These are phyloP conservation scores for Fraxinus dipetala DNA, from an alignment of 305 asterid genomes.

Conservation along the genomic window DNA sequence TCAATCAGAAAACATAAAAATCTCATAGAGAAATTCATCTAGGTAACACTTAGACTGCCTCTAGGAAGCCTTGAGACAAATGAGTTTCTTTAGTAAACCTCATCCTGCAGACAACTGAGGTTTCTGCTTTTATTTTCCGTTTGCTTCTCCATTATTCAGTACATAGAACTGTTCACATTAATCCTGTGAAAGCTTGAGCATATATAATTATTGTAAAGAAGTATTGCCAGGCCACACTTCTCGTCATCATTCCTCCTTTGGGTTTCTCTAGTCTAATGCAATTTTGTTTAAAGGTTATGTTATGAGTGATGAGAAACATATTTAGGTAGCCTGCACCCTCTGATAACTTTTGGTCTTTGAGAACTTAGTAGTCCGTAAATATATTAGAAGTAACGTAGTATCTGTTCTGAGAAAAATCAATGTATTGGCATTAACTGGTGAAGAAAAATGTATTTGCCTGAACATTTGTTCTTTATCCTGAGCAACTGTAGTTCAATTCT, in stretches of 20 bases:
- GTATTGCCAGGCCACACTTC: neutral
- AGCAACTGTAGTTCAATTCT: neutral
- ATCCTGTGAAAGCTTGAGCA: slow-evolving; percentile 5
- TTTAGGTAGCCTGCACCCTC: neutral
- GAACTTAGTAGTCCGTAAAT: slow-evolving; percentile 1
- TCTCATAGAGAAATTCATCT: neutral
- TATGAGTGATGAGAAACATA: neutral
- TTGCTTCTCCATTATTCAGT: slow-evolving; percentile 7
- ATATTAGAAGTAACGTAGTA: slow-evolving; percentile 4
- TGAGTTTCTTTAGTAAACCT: neutral
- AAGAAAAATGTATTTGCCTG: slow-evolving; percentile 2
- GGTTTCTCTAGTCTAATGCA: neutral
- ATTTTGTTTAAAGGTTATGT: neutral
- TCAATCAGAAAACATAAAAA: neutral
- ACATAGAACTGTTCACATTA: neutral
- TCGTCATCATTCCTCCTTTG: neutral
- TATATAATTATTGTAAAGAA: neutral
- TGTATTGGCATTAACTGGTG: neutral
- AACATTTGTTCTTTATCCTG: neutral
- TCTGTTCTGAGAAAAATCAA: slow-evolving; percentile 14
- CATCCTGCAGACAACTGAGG: neutral
- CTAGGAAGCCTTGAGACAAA: neutral
- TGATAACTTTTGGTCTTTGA: slow-evolving; percentile 1
- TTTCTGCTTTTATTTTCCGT: neutral
- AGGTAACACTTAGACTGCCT: neutral